These are phyloP conservation scores for Picochlorum sp. DNA, from an alignment of 139 green algal species.

Conservation along the genomic window DNA sequence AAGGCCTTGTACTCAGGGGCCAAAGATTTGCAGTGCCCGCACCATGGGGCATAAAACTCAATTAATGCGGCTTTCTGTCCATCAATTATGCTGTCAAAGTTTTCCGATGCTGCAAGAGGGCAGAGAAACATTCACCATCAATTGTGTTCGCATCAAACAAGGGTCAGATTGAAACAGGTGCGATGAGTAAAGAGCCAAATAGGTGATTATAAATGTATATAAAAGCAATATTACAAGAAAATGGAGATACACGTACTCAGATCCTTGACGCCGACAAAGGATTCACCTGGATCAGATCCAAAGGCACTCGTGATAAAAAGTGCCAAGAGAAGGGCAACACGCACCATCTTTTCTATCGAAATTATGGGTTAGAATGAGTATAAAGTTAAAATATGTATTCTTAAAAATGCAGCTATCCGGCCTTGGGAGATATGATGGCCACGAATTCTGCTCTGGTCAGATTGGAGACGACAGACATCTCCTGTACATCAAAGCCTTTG, in stretches of 20 bases:
- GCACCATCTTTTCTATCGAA: background rate
- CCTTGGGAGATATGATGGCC: background rate
- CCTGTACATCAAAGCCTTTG: slow-evolving; percentile 13
- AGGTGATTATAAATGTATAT: background rate
- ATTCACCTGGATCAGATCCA: background rate
- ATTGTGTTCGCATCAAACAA: background rate
- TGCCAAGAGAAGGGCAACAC: background rate
- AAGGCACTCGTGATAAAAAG: background rate
- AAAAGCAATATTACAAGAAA: background rate
- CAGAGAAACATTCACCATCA: background rate
- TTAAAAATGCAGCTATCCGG: background rate
- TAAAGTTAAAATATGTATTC: background rate
- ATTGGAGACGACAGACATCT: background rate
- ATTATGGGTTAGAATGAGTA: background rate
- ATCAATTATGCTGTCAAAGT: slow-evolving; percentile 52
- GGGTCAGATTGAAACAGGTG: background rate
- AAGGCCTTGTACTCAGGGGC: slow-evolving; percentile 56
- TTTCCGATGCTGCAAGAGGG: slow-evolving; percentile 35
- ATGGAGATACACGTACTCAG: slow-evolving; percentile 4
- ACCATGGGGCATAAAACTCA: slow-evolving; percentile 14
- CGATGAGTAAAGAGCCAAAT: background rate
- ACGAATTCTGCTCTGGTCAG: too few relatives aligned
- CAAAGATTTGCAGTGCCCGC: slow-evolving; percentile 61
- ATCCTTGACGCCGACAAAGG: slow-evolving; percentile 2
- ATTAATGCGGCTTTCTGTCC: slow-evolving; percentile 54